A percentile compares a stretch with the other conserved stretches of the same genome.
Conservation (phyloP, 1,139 yeast genomes). For the Saccharomycopsis crataegensis region DNA sequence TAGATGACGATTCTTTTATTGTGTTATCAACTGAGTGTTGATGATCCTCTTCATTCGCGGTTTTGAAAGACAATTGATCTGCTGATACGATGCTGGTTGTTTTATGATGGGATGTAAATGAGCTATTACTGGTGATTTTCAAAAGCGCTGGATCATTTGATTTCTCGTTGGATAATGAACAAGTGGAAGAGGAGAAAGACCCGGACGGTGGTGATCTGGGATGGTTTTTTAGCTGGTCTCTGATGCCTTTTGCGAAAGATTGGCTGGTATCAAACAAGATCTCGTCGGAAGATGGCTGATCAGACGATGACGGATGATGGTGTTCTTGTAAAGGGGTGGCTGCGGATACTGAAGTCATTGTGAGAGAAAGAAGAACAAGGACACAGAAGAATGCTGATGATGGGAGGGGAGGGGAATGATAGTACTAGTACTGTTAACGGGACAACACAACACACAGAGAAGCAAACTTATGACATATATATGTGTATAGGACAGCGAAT, state of each 20-base stretch:
- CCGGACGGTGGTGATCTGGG: not conserved
- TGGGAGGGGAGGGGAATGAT: too few species aligned
- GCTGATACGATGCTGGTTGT: not conserved
- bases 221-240: slow-evolving; percentile 1
- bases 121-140: not conserved
- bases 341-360: not conserved
- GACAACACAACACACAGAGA: too few species aligned
- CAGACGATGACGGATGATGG: not conserved
- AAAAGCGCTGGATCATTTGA: not conserved
- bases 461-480: too few species aligned
- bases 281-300: not conserved
- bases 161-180: not conserved
- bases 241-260: slow-evolving; percentile 16
- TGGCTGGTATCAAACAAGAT: slow-evolving; percentile 9
- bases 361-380: not conserved
- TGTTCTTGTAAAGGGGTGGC: not conserved
- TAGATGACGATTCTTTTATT: too few species aligned
- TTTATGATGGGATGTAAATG: not conserved
- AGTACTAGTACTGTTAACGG: too few species aligned
- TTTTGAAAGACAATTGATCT: not conserved
- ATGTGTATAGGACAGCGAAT: too few species aligned
- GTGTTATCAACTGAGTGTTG: too few species aligned
- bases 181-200: not conserved
- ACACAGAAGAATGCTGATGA: too few species aligned
- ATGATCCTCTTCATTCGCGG: not conserved